Evolutionary conservation across 495 filamentous ascomycete species (phyloP), one percentile per base, ranked within the genome.

Genomic region (Neurospora pannonica): DNA sequence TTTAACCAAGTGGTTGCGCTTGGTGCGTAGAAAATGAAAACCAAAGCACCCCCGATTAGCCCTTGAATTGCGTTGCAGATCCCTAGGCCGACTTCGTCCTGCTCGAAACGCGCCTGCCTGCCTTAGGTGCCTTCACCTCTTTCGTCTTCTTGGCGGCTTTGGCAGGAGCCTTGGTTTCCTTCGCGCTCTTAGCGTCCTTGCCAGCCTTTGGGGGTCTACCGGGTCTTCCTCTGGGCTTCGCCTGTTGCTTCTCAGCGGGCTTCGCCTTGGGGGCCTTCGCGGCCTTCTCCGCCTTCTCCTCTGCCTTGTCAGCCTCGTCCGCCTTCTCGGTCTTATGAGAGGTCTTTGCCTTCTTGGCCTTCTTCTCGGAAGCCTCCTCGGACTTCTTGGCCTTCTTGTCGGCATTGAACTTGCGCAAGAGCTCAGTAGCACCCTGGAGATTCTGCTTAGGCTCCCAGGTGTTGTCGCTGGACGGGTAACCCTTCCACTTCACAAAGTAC

Each of bases 401-500:
- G 38, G 75, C 74, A 31, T 84, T 76, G 34, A 80, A 81, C 15
- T 72, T 70, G n/a, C 73, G 74, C 34, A 84, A 40, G 6, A 82
- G 76, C 5, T 75, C 74, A 11, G 71, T 34, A 19, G 80, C 78
- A 36, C 76, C 75, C 4, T 24, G 38, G 7, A 84, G 76, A 70
- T 84, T 82, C 28, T 71, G 74, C 75, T 80, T 80, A 8, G 84
- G 82, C 77, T 86, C 84, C 85, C 85, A 86, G 3, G 83, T 84
- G 74, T 82, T 86, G 0, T 83, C 75, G 24, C 46, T 70, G 6
- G 43, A 71, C 3, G 75, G 36, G 70, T 78, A 85, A 0, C 80
- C 81, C 73, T 81, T 81, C 85, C 84, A 87, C 77, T 86, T 84
- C 40, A 86, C 79, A 1, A 76, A 62, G 71, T 83, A 86, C 74